Evolutionary conservation across 2,329 filamentous ascomycete genomes (phyloP).

Genomic region (Hypoxylon sp.): DNA sequence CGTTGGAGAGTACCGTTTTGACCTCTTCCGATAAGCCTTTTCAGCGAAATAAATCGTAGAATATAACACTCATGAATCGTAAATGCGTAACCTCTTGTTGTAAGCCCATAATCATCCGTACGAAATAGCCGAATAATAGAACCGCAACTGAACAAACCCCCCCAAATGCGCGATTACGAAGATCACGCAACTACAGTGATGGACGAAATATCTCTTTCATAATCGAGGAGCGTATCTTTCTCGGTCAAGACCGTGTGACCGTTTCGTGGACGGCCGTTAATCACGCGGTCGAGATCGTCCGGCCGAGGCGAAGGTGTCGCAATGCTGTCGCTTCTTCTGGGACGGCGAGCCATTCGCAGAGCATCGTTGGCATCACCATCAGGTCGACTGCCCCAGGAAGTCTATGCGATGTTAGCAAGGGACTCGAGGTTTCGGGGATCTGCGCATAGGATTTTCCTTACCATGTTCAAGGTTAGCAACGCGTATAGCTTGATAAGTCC

Average conservation of each 20-base stretch:
- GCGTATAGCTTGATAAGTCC: slow-evolving; percentile 94
- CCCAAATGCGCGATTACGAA: slow-evolving; percentile 26
- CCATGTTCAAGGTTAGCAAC: slow-evolving; percentile 84
- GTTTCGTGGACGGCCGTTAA: slow-evolving; percentile 43
- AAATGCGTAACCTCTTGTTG: slow-evolving; percentile 46
- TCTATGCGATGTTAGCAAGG: slow-evolving; percentile 68
- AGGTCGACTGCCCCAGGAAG: slow-evolving; percentile 94
- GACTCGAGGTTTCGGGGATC: slow-evolving; percentile 2
- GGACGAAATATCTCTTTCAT: slow-evolving; percentile 42
- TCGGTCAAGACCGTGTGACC: slow-evolving; percentile 38
- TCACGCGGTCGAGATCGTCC: slow-evolving; percentile 52
- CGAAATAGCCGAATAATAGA: slow-evolving; percentile 35
- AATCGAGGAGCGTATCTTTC: slow-evolving; percentile 45
- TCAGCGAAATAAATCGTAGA: slow-evolving; percentile 44
- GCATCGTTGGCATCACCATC: slow-evolving; percentile 89
- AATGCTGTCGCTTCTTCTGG: slow-evolving; percentile 57
- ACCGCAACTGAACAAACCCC: slow-evolving; percentile 23
- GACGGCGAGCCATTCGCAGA: slow-evolving; percentile 72
- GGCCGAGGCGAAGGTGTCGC: slow-evolving; percentile 54
- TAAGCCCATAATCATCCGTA: slow-evolving; percentile 34
- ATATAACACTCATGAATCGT: slow-evolving; percentile 50
- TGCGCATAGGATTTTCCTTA: slow-evolving; percentile 60
- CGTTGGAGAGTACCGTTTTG: slow-evolving; percentile 49
- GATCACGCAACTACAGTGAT: slow-evolving; percentile 45
- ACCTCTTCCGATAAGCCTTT: slow-evolving; percentile 45